Percentiles rank a stretch among this genome's conserved stretches.
These are phyloP conservation scores for Nemania serpens DNA, from an alignment of 2,329 filamentous ascomycete genomes.

Conservation along the genomic window DNA sequence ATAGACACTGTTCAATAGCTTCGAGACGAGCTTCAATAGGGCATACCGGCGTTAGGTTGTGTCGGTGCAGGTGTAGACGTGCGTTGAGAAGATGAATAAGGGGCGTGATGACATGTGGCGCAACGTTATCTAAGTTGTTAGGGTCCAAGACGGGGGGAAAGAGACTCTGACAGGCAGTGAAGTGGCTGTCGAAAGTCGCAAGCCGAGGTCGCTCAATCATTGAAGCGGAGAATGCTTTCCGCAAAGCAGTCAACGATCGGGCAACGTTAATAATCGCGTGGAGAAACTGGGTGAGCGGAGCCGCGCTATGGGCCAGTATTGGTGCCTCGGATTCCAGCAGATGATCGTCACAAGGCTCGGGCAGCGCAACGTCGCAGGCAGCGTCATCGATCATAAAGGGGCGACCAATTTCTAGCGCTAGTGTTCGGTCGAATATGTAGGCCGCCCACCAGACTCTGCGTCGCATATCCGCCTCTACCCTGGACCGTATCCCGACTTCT, in stretches of 20 bases:
- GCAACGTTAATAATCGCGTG: conserved; percentile 82
- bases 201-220: conserved; percentile 70
- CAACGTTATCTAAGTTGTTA: conserved; percentile 67
- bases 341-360: conserved; percentile 80
- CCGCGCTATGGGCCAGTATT: conserved; percentile 54
- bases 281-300: conserved; percentile 70
- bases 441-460: conserved; percentile 92
- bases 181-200: conserved; percentile 80
- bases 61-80: conserved; percentile 83
- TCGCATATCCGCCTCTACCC: conserved; percentile 83
- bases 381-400: conserved; percentile 83
- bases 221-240: conserved; percentile 70
- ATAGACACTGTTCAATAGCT: conserved; percentile 78
- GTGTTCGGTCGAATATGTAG: conserved; percentile 83
- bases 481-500: conserved; percentile 73
- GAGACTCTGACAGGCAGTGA: conserved; percentile 72
- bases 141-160: conserved; percentile 79
- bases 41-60: conserved; percentile 80
- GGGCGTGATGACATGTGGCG: conserved; percentile 75
- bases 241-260: conserved; percentile 74
- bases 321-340: conserved; percentile 66
- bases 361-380: conserved; percentile 84
- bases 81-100: conserved; percentile 80
- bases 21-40: conserved; percentile 66
- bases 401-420: conserved; percentile 79